Base-by-base conservation (phyloP, 1,139 yeast species). In the Keqinozyma sinolaborantium region DNA sequence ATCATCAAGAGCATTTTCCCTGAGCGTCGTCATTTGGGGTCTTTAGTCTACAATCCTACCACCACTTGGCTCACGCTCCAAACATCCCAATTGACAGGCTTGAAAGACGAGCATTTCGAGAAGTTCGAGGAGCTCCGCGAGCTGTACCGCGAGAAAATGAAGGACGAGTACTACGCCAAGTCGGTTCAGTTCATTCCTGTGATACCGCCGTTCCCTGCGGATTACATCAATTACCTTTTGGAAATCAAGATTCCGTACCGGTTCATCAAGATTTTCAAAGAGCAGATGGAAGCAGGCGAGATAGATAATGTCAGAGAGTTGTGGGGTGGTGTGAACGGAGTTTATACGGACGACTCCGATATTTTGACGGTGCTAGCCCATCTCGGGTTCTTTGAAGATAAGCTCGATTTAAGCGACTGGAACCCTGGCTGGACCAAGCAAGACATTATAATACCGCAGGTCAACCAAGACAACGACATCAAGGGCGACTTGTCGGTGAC, bases 291-390 rank as follows among this genome's bases (percentile, higher is more conserved):
- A 35, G 58, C 58, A 18, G 62, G 67, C 24, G 60, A 66, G 11
- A 51, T 51, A 12, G 33, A 42, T 13, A 30, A 42, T 24, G 67
- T 73, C 38, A 63, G 95, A 26, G 74, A 76, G 34, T 50, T 88
- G 2, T 92, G 97, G 97, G 98, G 98, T 2, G 86, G 95, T 0
- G 88, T 83, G 32, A 50, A 64, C 21, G 73, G 72, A 2, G 66
- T 92, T 3, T 92, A 90, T 56, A 85, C 97, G 2, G 97, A 92
- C 55, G 98, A 92, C 56, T 83, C 95, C 1, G 95, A 92, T 52
- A 62, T 90, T 3, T 70, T 92, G 26, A 70, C 85, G 3, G 83
- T 81, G 0, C 60, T 90, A 37, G 73, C 78, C 39, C 97, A 92
- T 49, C 60, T 76, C 39, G 97, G 96, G 1, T 64, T 81, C 16